A percentile compares a stretch with the other conserved stretches of the same genome.
These are phyloP conservation scores for Candida sp. DNA, from an alignment of 1,139 yeast genomes.

Conservation along the genomic window DNA sequence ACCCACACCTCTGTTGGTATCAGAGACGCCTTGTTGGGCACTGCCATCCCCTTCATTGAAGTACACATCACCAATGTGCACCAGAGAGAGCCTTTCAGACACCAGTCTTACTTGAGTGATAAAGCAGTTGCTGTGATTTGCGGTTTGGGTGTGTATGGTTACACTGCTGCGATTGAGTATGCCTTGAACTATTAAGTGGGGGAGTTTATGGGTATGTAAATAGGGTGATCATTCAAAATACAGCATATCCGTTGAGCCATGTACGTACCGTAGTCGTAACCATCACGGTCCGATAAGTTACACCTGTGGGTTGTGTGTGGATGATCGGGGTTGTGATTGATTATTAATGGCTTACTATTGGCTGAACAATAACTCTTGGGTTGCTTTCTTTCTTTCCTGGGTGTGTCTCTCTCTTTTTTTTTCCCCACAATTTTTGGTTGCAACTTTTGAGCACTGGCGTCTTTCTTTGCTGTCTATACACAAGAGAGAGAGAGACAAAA, in stretches of 20 bases:
- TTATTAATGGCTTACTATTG: conserved; percentile 1
- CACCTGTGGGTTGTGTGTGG: too few relatives aligned
- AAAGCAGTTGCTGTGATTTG: conserved; percentile 52
- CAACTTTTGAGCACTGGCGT: not conserved
- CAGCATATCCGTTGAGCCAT: not conserved
- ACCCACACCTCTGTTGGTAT: conserved; percentile 55
- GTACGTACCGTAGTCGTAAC: too few relatives aligned
- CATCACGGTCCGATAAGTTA: too few relatives aligned
- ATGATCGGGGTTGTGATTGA: not conserved
- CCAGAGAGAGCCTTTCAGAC: conserved; percentile 54
- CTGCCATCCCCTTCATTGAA: conserved; percentile 52
- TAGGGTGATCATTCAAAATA: not conserved
- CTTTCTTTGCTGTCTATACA: not conserved
- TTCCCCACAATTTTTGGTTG: not conserved
- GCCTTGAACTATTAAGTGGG: conserved; percentile 40
- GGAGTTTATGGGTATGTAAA: not conserved
- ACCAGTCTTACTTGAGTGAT: conserved; percentile 50
- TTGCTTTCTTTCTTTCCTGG: too few relatives aligned
- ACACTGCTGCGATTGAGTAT: conserved; percentile 51
- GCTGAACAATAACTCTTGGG: not conserved
- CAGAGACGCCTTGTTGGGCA: conserved; percentile 52
- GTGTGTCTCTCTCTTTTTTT: not conserved
- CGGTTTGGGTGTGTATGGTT: conserved; percentile 54
- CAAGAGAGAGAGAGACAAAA: not conserved
- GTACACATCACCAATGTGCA: conserved; percentile 55